Conservation (phyloP, 768 basidiomycete species). For the Kwoniella dejecticola region DNA sequence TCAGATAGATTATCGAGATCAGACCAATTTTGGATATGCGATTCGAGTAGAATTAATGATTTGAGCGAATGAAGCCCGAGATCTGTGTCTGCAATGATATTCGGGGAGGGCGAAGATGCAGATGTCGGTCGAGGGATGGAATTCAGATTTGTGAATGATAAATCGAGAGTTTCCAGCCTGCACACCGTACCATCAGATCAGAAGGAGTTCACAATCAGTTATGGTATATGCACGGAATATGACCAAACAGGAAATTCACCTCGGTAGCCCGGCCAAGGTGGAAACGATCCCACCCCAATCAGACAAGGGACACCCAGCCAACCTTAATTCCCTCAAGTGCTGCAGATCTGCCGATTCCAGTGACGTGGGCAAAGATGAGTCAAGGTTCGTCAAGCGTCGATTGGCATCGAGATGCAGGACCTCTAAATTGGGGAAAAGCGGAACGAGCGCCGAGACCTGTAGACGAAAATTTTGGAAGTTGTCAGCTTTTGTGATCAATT, state of each 20-base stretch:
- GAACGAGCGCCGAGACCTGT: background rate
- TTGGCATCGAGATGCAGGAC: conserved; percentile 39
- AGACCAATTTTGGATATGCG: background rate
- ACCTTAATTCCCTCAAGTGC: conserved; percentile 29
- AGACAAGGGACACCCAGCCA: conserved; percentile 35
- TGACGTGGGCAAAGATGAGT: background rate
- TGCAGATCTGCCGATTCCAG: conserved; percentile 1
- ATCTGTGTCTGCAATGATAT: background rate
- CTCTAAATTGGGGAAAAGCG: conserved; percentile 23
- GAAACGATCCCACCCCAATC: conserved; percentile 31
- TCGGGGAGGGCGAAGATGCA: too few species aligned
- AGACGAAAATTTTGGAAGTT: background rate
- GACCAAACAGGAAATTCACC: background rate
- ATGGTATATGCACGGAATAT: background rate
- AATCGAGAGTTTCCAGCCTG: conserved; percentile 11
- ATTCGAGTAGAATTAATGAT: conserved; percentile 6
- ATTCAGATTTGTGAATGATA: conserved; percentile 9
- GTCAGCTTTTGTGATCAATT: background rate
- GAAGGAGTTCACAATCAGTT: background rate
- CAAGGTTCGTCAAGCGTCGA: background rate
- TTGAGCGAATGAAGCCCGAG: background rate
- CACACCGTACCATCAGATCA: background rate
- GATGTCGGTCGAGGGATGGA: too few species aligned
- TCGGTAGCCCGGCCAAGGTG: background rate
- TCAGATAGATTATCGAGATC: conserved; percentile 13